Evolutionary conservation across 2,329 filamentous ascomycete genomes (phyloP).

Genomic region (Plectosphaerella sp.): DNA sequence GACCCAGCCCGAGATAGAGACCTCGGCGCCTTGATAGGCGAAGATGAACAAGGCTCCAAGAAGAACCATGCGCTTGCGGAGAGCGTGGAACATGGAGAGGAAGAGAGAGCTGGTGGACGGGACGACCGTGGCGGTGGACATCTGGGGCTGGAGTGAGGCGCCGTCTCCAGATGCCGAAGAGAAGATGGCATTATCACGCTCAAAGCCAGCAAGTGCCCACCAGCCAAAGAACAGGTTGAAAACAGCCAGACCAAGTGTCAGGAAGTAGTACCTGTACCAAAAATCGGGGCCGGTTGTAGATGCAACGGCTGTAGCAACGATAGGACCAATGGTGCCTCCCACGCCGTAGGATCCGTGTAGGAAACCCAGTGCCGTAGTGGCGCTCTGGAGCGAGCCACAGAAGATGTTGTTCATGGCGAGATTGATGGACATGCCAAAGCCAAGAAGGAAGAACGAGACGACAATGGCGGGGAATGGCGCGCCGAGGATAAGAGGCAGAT

Average conservation of each 20-base stretch:
- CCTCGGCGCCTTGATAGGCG: conserved; percentile 80
- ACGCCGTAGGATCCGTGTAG: conserved; percentile 66
- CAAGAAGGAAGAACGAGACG: conserved; percentile 64
- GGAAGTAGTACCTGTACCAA: conserved; percentile 71
- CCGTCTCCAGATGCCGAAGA: conserved; percentile 14
- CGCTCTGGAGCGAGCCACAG: conserved; percentile 47
- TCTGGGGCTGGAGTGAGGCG: conserved; percentile 26
- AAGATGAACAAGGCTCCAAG: conserved; percentile 71
- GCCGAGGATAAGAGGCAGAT: conserved; percentile 59
- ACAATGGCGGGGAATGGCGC: conserved; percentile 69
- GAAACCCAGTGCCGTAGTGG: conserved; percentile 52
- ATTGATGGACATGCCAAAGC: conserved; percentile 52
- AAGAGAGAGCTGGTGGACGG: conserved; percentile 20
- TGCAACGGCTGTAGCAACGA: conserved; percentile 71
- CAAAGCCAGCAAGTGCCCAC: conserved; percentile 68
- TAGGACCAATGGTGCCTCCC: conserved; percentile 62
- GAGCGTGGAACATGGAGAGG: conserved; percentile 40
- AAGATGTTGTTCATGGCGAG: conserved; percentile 57
- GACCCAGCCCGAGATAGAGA: conserved; percentile 81
- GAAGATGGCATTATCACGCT: conserved; percentile 45
- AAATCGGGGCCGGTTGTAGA: conserved; percentile 44
- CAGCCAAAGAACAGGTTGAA: conserved; percentile 53
- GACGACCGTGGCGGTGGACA: conserved; percentile 6
- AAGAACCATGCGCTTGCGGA: conserved; percentile 57
- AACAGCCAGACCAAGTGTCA: conserved; percentile 56